Evolutionary conservation across 1,139 yeast species (phyloP).

Genomic region (Tardiomyces depauwii): DNA sequence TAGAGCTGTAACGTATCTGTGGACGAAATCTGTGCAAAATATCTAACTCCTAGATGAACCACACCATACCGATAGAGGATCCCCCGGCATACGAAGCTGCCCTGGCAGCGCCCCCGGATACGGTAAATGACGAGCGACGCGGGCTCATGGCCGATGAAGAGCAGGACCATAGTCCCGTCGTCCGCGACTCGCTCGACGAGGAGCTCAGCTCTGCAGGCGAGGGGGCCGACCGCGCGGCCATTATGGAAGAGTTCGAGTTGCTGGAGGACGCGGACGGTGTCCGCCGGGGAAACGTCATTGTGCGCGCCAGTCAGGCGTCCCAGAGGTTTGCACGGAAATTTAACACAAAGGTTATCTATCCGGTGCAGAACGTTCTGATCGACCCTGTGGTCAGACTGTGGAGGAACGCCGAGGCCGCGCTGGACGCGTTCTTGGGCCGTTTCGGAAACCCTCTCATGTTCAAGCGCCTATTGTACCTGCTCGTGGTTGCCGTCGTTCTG

Average conservation of each 20-base stretch:
- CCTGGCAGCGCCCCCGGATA: slow-evolving; percentile 6
- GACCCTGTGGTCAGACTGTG: background rate
- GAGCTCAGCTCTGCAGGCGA: background rate
- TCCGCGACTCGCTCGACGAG: background rate
- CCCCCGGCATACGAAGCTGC: background rate
- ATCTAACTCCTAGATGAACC: background rate
- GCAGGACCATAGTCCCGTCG: background rate
- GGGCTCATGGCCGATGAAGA: background rate
- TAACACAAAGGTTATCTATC: slow-evolving; percentile 31
- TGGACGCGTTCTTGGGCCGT: slow-evolving; percentile 17
- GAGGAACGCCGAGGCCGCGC: background rate
- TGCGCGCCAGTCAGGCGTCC: slow-evolving; percentile 13
- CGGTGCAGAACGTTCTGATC: background rate
- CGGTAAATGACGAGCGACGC: slow-evolving; percentile 6
- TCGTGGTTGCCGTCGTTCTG: slow-evolving; percentile 46
- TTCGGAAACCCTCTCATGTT: slow-evolving; percentile 79
- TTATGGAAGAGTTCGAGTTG: slow-evolving; percentile 32
- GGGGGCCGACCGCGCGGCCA: background rate
- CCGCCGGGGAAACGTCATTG: slow-evolving; percentile 9
- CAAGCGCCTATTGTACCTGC: slow-evolving; percentile 59
- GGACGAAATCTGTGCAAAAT: no score
- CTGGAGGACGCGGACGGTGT: slow-evolving; percentile 21
- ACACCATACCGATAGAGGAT: background rate
- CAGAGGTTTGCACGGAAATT: slow-evolving; percentile 25
- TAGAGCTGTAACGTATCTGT: no score